Evolutionary conservation across 306 rosid genomes (phyloP).

Genomic region (Cyamopsis tetragonoloba): DNA sequence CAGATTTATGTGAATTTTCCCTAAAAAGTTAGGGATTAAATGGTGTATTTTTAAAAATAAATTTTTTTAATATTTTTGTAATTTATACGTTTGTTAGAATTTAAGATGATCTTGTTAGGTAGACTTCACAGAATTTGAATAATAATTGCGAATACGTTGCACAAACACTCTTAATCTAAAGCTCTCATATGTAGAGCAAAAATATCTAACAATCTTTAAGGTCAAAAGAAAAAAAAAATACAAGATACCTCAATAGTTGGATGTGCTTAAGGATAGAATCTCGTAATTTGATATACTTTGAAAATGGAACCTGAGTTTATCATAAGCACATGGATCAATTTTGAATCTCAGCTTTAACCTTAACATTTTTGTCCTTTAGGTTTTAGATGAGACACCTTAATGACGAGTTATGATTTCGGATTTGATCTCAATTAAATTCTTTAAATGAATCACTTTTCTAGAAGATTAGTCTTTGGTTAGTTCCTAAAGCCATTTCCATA

Average conservation of each 20-base stretch:
- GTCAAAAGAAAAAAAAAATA: too few species aligned
- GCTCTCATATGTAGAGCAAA: not conserved
- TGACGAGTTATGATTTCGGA: not conserved
- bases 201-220: not conserved
- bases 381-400: conserved; percentile 11
- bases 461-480: conserved; percentile 26
- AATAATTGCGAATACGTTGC: too few species aligned
- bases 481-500: conserved; percentile 24
- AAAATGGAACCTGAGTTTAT: not conserved
- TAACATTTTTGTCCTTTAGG: conserved; percentile 5
- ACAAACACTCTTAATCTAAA: too few species aligned
- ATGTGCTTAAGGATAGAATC: not conserved
- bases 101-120: too few species aligned
- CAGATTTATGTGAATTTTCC: too few species aligned
- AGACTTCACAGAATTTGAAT: too few species aligned
- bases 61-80: too few species aligned
- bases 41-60: too few species aligned
- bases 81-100: too few species aligned
- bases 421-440: not conserved
- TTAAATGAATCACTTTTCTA: not conserved
- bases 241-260: not conserved
- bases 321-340: not conserved
- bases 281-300: not conserved
- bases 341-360: conserved; percentile 4
- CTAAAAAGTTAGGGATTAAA: too few species aligned